Percentiles rank a stretch among this genome's conserved stretches.
Conservation (phyloP, 305 asterid genomes). For the Vinca major region DNA sequence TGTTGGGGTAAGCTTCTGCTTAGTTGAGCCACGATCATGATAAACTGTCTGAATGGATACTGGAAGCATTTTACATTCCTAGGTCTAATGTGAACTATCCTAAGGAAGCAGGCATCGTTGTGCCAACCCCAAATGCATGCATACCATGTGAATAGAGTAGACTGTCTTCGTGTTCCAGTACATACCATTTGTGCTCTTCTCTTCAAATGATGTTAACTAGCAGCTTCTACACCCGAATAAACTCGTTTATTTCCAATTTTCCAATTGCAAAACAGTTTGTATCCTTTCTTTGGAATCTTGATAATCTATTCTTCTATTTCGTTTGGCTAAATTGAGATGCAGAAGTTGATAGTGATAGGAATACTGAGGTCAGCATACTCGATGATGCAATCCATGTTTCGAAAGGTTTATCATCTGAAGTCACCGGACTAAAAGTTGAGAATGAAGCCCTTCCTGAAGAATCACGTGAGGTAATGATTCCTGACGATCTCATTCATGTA, state of each 20-base stretch:
- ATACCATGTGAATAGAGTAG: no score
- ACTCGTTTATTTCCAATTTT: background rate
- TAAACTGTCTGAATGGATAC: no score
- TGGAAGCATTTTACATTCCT: no score
- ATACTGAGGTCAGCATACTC: slow-evolving; percentile 5
- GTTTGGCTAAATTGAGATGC: background rate
- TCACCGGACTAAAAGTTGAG: slow-evolving; percentile 9
- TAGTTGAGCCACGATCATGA: no score
- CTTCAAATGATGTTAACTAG: no score
- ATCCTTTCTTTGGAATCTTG: background rate
- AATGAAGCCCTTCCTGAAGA: slow-evolving; percentile 11
- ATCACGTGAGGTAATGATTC: slow-evolving; percentile 12
- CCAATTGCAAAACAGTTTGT: background rate
- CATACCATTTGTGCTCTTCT: no score
- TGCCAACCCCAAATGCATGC: no score
- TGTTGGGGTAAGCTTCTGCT: no score
- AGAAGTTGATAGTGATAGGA: slow-evolving; percentile 12
- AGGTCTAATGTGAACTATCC: no score
- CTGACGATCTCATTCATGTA: background rate
- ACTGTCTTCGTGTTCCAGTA: no score
- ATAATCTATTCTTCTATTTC: background rate
- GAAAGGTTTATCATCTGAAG: slow-evolving; percentile 13
- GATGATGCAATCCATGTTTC: slow-evolving; percentile 12
- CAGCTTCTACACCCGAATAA: no score
- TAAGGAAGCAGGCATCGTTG: no score